Percentiles rank a stretch among this genome's conserved stretches.
Conservation (phyloP, 1,284 basidiomycete species). For the Coriolopsis trogii region DNA sequence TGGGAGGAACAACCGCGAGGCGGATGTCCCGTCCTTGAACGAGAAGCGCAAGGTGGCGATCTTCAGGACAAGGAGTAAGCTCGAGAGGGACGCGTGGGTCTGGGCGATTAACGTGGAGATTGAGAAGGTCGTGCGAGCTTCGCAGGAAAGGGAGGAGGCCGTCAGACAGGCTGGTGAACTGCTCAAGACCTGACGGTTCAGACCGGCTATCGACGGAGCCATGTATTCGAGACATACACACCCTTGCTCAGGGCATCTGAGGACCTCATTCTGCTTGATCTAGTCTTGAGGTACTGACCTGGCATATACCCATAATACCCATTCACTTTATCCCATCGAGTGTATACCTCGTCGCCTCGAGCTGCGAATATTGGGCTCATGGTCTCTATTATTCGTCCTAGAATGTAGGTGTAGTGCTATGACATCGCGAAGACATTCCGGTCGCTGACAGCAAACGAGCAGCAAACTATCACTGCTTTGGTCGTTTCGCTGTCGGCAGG, state of each 20-base stretch:
- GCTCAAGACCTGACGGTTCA: slow-evolving; percentile 29
- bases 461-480: slow-evolving; percentile 13
- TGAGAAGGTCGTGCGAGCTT: slow-evolving; percentile 68
- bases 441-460: not conserved
- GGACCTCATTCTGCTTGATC: not conserved
- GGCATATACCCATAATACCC: slow-evolving; percentile 13
- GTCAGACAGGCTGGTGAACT: slow-evolving; percentile 61
- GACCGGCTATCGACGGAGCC: not conserved
- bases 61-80: slow-evolving; percentile 74
- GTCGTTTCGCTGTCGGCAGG: slow-evolving; percentile 14
- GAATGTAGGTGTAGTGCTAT: too few species aligned
- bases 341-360: not conserved
- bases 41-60: slow-evolving; percentile 66
- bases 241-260: not conserved
- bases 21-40: slow-evolving; percentile 53
- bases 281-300: not conserved
- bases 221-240: not conserved
- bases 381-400: too few species aligned
- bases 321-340: too few species aligned
- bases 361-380: too few species aligned
- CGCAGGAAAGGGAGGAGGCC: slow-evolving; percentile 57
- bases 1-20: slow-evolving; percentile 12
- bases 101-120: slow-evolving; percentile 85
- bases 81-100: slow-evolving; percentile 88
- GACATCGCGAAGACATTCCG: not conserved